These are phyloP conservation scores for Yarrowia keelungensis DNA, from an alignment of 805 yeast species.

Conservation along the genomic window DNA sequence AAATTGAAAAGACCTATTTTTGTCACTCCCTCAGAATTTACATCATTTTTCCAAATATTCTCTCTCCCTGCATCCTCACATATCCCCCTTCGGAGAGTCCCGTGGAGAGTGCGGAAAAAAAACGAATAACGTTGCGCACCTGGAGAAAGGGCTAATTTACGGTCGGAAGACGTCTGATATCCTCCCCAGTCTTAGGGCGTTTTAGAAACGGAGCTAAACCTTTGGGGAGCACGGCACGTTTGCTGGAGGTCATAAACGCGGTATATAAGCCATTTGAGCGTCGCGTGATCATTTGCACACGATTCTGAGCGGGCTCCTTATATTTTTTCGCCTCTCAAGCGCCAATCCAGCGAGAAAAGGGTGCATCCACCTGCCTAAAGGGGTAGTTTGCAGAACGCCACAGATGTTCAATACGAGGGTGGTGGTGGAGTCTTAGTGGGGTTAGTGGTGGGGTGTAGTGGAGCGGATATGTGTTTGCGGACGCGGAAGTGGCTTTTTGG, in stretches of 20 bases:
- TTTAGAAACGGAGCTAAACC: background rate
- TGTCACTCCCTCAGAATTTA: no score
- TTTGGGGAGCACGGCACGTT: background rate
- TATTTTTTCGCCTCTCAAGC: no score
- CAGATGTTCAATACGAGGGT: slow-evolving; percentile 9
- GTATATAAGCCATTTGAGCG: background rate
- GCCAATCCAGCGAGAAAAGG: background rate
- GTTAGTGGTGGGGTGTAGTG: no score
- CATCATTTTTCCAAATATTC: no score
- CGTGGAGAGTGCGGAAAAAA: slow-evolving; percentile 7
- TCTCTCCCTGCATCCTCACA: no score
- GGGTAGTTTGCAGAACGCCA: slow-evolving; percentile 3
- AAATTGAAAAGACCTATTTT: no score
- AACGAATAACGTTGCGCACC: slow-evolving; percentile 27
- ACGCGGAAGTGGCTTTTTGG: no score
- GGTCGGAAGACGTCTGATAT: background rate
- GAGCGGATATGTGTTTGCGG: no score
- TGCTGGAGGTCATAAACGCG: no score
- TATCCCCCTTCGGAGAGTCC: background rate
- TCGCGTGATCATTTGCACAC: no score
- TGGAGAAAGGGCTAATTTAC: background rate
- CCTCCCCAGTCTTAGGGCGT: background rate
- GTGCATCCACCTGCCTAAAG: slow-evolving; percentile 13
- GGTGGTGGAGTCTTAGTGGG: background rate
- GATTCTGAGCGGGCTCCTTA: no score